Percentiles rank a stretch among this genome's conserved stretches.
Conservation (phyloP, 257 asterid genomes). For the Leonotis leonurus region DNA sequence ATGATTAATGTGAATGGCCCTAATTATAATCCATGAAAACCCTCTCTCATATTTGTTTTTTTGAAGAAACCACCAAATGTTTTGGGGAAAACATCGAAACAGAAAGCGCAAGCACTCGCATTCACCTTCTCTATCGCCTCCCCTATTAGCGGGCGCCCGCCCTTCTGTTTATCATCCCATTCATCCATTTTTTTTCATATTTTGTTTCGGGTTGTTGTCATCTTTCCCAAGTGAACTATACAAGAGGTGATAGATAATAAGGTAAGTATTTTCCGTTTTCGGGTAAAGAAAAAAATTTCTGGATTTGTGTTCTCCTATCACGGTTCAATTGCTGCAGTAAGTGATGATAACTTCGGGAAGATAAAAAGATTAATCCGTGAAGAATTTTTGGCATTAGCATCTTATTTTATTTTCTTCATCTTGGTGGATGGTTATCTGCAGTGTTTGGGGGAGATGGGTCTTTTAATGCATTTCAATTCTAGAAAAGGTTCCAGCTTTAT, state of each 20-base stretch:
- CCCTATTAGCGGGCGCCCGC: slow-evolving; percentile 34
- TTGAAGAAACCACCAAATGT: neutral
- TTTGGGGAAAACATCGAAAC: neutral
- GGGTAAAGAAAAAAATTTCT: too few relatives aligned
- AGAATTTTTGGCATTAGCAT: too few relatives aligned
- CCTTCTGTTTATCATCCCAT: slow-evolving; percentile 6
- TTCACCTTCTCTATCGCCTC: slow-evolving; percentile 26
- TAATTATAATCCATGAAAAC: neutral
- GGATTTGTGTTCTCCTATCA: slow-evolving; percentile 1
- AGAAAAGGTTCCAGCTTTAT: too few relatives aligned
- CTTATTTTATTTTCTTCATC: too few relatives aligned
- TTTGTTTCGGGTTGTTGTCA: neutral
- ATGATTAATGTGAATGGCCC: too few relatives aligned
- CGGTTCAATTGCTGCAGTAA: slow-evolving; percentile 14
- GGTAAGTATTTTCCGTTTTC: too few relatives aligned
- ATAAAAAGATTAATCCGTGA: too few relatives aligned
- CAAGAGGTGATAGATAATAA: slow-evolving; percentile 1
- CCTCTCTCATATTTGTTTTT: neutral
- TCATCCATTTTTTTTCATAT: slow-evolving; percentile 6
- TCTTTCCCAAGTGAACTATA: neutral
- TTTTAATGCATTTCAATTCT: too few relatives aligned
- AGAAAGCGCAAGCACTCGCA: neutral
- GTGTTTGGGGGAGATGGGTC: too few relatives aligned
- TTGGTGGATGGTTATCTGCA: too few relatives aligned
- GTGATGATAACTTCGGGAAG: neutral